Conservation (phyloP, 1,284 basidiomycete species). For the Rhodotorula sp. region DNA sequence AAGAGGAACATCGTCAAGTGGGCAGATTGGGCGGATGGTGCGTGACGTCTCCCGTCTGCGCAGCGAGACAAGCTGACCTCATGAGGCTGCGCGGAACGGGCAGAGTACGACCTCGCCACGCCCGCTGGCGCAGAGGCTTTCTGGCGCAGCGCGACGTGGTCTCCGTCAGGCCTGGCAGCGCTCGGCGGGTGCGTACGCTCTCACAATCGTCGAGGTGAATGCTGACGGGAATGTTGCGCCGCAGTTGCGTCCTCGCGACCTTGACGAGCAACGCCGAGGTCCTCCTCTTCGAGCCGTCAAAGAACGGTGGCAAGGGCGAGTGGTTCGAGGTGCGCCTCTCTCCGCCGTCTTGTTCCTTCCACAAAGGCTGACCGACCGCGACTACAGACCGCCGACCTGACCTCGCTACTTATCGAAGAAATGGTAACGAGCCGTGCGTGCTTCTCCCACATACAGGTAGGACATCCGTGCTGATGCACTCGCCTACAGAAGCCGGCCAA, state of each 20-base stretch:
- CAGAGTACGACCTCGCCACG: slow-evolving; percentile 24
- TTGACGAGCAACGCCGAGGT: slow-evolving; percentile 31
- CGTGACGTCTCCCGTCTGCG: not conserved
- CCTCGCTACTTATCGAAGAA: not conserved
- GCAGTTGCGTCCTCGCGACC: slow-evolving; percentile 30
- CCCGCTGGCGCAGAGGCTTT: slow-evolving; percentile 8
- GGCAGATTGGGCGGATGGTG: slow-evolving; percentile 34
- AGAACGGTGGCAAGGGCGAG: slow-evolving; percentile 27
- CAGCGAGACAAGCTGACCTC: not conserved
- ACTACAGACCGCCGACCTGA: slow-evolving; percentile 2
- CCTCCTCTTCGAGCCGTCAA: slow-evolving; percentile 24
- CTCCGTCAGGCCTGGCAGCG: slow-evolving; percentile 22
- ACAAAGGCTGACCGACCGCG: not conserved
- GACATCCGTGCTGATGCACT: not conserved
- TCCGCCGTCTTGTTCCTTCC: too few relatives aligned
- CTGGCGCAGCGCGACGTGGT: slow-evolving; percentile 29
- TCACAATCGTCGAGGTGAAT: too few relatives aligned
- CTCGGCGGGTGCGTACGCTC: slow-evolving; percentile 25
- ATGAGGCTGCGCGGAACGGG: fast-evolving
- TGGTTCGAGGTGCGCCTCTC: slow-evolving; percentile 22
- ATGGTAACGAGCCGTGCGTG: not conserved
- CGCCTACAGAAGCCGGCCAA: not conserved
- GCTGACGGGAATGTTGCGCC: not conserved
- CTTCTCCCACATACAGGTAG: fast-evolving
- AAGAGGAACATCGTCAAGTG: slow-evolving; percentile 31